Base-by-base conservation (phyloP, 140 eudicot genomes). In the Bidens hawaiensis region DNA sequence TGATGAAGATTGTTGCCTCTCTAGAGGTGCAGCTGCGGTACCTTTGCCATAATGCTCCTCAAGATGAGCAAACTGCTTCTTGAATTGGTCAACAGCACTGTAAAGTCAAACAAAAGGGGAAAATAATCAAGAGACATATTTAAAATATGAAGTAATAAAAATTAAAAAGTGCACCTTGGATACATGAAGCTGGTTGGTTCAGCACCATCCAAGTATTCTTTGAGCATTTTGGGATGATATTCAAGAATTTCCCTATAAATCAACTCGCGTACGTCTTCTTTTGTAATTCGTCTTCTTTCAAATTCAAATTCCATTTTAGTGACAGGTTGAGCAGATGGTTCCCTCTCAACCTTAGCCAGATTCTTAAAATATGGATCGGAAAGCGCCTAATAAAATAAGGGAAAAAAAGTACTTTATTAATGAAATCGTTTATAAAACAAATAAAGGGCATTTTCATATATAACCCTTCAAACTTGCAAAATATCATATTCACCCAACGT, bases 301-400 rank as follows among this genome's bases (percentile, higher is more conserved):
- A 85, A 85, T 40, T 82, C 83, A 27, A 85, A 85, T 74, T 81
- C 94, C 83, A 76, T 67, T 75, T 82, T 85, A 24, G 88, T 68
- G 10, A 85, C 77, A 22, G 86, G 83, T 22, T 75, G 85, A 60
- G 85, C 75, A 43, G 80, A 81, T 21, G 86, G 85, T 62, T 82
- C 89, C 59, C 89, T 82, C 62, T 79, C 86, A 42, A 69, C 76
- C 60, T 82, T 82, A 27, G 89, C 81, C 62, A 85, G 67, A 33
- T 82, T 82, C 77, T 82, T 82, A 67, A 85, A 85, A 71, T 85
- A 85, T 17, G 94, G 88, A 76, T 82, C 86, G 23, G 86, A 80
- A 27, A 85, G 61, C 45, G 94, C 89, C 94, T 85, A 48, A 25
- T 36, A 45, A 7, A 19, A 52, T 15, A 5, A n/a, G 22, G 12